Evolutionary conservation across 2,329 filamentous ascomycete species (phyloP), one percentile per base, ranked within the genome.

Genomic region (Cladosporium sp.): DNA sequence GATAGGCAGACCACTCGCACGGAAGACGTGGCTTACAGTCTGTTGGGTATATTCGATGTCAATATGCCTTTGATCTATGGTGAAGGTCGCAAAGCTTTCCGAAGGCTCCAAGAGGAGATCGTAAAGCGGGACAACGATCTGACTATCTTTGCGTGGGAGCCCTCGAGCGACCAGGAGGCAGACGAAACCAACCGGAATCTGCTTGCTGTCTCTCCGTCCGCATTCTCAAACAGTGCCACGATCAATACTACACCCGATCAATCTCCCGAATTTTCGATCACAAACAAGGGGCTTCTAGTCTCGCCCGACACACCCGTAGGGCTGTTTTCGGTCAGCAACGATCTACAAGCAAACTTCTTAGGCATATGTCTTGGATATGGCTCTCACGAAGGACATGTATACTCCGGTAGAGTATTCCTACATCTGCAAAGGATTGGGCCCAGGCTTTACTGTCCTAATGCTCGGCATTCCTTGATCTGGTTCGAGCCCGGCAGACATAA

Each of bases 11-110:
- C 64, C 2, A 71, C 69, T 18, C 47, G 75, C 3, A 2, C 57
- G 0, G 81, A 84, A 52, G 82, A 84, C 47, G 73, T 74, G 18
- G 80, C 80, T 0, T 84, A 84, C 57, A 81, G 75, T 4, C 70
- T 84, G 0, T 65, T 83, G 4, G 82, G 82, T 0, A 73, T 84
- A 0, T 83, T 84, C 30, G 72, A 73, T 0, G 73, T 83, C 36
- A 76, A 79, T 36, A 81, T 84, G 77, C 77, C 80, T 0, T 67
- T 83, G 3, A 59, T 83, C 0, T 83, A 83, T 59, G 81, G 81
- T 0, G 74, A 76, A 55, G 72, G 73, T 7, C 49, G 59, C 12
- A 67, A 63, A 32, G 71, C 70, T 4, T 72, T 72, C 57, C 21
- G 54, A 5, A 55, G 71, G 26, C 61, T 72, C 18, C 70, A 72